Percentiles rank a stretch among this genome's conserved stretches.
Conservation (phyloP, 495 filamentous ascomycete genomes). For the Penicillium salamii region DNA sequence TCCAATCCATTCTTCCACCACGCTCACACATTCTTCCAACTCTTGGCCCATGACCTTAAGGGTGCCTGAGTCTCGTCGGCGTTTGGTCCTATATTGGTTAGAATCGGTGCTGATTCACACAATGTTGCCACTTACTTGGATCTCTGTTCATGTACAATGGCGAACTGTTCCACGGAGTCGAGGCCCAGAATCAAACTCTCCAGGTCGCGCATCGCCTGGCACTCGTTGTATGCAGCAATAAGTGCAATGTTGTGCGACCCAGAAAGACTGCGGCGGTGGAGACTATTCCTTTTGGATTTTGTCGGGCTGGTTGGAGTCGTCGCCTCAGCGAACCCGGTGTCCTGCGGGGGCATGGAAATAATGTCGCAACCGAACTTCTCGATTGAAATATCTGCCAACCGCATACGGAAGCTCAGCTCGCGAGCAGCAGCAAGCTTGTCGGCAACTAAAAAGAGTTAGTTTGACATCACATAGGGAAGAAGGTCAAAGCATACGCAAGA, state of each 20-base stretch:
- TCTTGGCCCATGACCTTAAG: conserved; percentile 32
- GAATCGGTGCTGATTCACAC: background rate
- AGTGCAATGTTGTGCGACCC: conserved; percentile 12
- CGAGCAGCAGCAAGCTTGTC: conserved; percentile 64
- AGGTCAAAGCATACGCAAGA: conserved; percentile 32
- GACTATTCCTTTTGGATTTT: conserved; percentile 28
- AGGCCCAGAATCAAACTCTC: conserved; percentile 66
- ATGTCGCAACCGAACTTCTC: conserved; percentile 43
- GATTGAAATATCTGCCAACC: conserved; percentile 38
- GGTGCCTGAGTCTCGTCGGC: conserved; percentile 33
- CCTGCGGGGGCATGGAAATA: conserved; percentile 26
- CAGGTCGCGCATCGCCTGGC: conserved; percentile 68
- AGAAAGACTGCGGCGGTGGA: conserved; percentile 25
- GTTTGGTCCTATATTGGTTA: conserved; percentile 29
- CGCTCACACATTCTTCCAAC: conserved; percentile 18
- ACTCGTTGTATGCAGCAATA: conserved; percentile 37
- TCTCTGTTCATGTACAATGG: conserved; percentile 41
- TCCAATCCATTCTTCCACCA: background rate
- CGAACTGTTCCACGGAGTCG: conserved; percentile 62
- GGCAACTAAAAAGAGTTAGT: conserved; percentile 15
- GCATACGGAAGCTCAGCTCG: conserved; percentile 50
- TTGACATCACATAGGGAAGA: background rate
- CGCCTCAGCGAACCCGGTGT: conserved; percentile 17
- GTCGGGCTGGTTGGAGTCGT: conserved; percentile 29
- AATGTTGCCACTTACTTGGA: conserved; percentile 33